These are phyloP conservation scores for Bertia moriformis DNA, from an alignment of 2,329 filamentous ascomycete species.

Conservation along the genomic window DNA sequence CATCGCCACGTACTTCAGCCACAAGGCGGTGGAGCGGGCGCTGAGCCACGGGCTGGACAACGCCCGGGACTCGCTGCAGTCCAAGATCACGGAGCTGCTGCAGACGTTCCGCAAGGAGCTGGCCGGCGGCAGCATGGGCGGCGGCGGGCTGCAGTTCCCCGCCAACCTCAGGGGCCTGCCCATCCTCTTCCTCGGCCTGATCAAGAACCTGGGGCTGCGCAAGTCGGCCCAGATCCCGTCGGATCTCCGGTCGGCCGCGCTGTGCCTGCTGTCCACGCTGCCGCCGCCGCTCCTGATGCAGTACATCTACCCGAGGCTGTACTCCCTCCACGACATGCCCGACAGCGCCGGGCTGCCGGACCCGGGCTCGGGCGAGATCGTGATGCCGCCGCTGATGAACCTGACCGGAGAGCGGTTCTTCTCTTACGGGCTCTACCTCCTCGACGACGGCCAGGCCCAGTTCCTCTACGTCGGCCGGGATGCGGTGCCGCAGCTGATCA, in stretches of 20 bases:
- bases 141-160: constrained; percentile 84
- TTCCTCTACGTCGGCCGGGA: constrained; percentile 95
- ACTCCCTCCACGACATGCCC: constrained; percentile 90
- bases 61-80: constrained; percentile 77
- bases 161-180: constrained; percentile 80
- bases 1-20: constrained; percentile 84
- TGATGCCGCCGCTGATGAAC: constrained; percentile 68
- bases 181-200: constrained; percentile 79
- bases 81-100: constrained; percentile 81
- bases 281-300: constrained; percentile 81
- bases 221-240: constrained; percentile 89
- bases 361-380: constrained; percentile 71
- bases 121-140: constrained; percentile 85
- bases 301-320: constrained; percentile 76
- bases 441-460: constrained; percentile 93
- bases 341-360: constrained; percentile 80
- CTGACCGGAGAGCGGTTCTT: constrained; percentile 77
- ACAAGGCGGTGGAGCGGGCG: constrained; percentile 89
- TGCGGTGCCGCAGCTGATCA: constrained; percentile 73
- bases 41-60: constrained; percentile 77
- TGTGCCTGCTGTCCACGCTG: constrained; percentile 82
- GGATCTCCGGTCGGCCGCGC: constrained; percentile 80
- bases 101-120: constrained; percentile 96
- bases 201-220: constrained; percentile 87
- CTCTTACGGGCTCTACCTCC: constrained; percentile 82